Conservation (phyloP, 2,329 filamentous ascomycete species). For the Ascosphaera apis region DNA sequence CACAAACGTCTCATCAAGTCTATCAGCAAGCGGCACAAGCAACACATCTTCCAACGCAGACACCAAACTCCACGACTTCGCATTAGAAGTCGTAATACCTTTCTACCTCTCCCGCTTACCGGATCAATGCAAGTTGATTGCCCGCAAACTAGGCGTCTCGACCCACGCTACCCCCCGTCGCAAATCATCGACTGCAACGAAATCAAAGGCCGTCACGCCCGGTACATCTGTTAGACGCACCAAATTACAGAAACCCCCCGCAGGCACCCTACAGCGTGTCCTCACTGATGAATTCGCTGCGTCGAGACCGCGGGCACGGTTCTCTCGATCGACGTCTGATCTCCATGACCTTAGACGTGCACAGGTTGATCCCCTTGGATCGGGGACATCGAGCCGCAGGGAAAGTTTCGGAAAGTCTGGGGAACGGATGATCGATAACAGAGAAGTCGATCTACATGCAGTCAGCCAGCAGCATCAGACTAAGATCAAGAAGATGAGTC, state of each 20-base stretch:
- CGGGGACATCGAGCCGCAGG: constrained; percentile 14
- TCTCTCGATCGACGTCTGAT: constrained; percentile 21
- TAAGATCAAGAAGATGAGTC: constrained; percentile 23
- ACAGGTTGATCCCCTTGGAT: constrained; percentile 18
- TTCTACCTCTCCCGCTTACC: constrained; percentile 26
- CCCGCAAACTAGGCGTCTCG: constrained; percentile 24
- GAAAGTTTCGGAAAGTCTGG: constrained; percentile 23
- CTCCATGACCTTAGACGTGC: constrained; percentile 19
- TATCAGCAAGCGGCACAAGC: constrained; percentile 10
- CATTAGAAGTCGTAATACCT: constrained; percentile 26
- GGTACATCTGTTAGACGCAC: constrained; percentile 12
- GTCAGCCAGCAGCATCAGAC: constrained; percentile 21
- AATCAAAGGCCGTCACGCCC: constrained; percentile 11
- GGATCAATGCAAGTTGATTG: constrained; percentile 23
- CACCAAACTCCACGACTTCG: constrained; percentile 23
- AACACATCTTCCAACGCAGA: constrained; percentile 13
- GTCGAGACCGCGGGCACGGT: constrained; percentile 12
- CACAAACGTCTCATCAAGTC: no score
- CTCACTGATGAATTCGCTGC: constrained; percentile 21
- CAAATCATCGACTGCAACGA: constrained; percentile 13
- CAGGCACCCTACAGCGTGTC: constrained; percentile 21
- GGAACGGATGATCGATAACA: constrained; percentile 20
- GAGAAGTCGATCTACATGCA: constrained; percentile 25
- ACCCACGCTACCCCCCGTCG: constrained; percentile 15
- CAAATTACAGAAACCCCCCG: constrained; percentile 9